Evolutionary conservation across 306 rosid genomes (phyloP).

Genomic region (Dryas drummondii): DNA sequence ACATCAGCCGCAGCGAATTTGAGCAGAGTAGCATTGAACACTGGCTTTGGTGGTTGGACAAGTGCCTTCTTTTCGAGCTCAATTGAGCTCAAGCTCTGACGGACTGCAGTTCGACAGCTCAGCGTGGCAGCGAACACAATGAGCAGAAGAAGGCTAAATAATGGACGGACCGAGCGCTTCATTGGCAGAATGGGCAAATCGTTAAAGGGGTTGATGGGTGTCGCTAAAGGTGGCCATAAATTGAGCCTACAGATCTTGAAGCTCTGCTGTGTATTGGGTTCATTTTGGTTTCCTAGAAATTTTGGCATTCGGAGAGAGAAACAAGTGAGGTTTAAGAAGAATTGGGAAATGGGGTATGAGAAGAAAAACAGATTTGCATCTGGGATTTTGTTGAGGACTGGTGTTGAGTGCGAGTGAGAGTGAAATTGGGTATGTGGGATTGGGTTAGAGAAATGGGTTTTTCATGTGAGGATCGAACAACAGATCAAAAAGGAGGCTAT

Average conservation of each 20-base stretch:
- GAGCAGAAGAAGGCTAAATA: conserved; percentile 58
- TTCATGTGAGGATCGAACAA: conserved; percentile 3
- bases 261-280: conserved; percentile 41
- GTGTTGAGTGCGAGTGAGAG: conserved; percentile 1
- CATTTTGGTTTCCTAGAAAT: conserved; percentile 39
- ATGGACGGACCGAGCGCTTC: conserved; percentile 77
- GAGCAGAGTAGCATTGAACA: conserved; percentile 69
- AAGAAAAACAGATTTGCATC: not conserved
- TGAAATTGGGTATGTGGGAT: conserved; percentile 11
- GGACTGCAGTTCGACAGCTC: conserved; percentile 51
- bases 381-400: not conserved
- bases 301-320: conserved; percentile 47
- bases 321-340: not conserved
- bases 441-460: conserved; percentile 15
- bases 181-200: conserved; percentile 37
- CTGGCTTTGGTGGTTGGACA: conserved; percentile 31
- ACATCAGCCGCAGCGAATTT: conserved; percentile 55
- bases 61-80: conserved; percentile 42
- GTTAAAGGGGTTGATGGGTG: conserved; percentile 24
- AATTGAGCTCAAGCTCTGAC: conserved; percentile 41
- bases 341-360: conserved; percentile 14
- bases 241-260: conserved; percentile 41
- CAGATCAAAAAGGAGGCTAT: conserved; percentile 20
- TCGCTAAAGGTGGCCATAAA: conserved; percentile 45
- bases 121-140: conserved; percentile 56